Evolutionary conservation across 2,329 filamentous ascomycete genomes (phyloP), one percentile per base, ranked within the genome.

Genomic region (Calonectria leucothoes): DNA sequence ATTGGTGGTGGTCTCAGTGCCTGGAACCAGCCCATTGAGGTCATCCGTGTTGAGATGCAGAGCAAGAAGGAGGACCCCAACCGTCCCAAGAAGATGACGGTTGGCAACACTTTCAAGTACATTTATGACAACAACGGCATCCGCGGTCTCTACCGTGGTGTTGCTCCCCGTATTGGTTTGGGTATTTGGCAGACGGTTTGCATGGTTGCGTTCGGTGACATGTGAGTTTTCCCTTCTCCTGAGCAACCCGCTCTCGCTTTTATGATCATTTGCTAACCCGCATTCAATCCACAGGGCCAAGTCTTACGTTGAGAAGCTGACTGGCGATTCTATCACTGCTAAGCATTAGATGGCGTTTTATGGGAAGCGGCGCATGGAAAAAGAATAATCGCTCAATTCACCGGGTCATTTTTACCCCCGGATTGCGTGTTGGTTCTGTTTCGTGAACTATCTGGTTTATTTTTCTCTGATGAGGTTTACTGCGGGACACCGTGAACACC

Each of bases 21-120:
- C 77, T 99, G 97, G 97, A 99, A 99, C 88, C 97, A 99, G 91
- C 97, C 97, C 76, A 99, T 99, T 84, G 97, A 99, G 91, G 97
- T 99, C 84, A 98, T 99, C 85, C 95, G 97, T 77, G 96, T 99
- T 75, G 97, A 99, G 91, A 98, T 99, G 95, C 97, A 99, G 92
- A 98, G 95, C 89, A 98, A 98, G 93, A 98, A 94, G 81, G 95
- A 94, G 81, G 97, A 99, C 84, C 96, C 97, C 74, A 98, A 98
- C 90, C 94, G 97, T 66, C 97, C 97, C 81, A 98, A 98, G 93
- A 99, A 99, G 89, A 93, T 99, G 94, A 98, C 95, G 65, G 97
- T 99, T 76, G 94, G 93, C 80, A 98, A 95, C 87, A 93, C 92
- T 70, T 90, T 92, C 85, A 88, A 85, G 81, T 99, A 99, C 88